phyloP scores from a whole-genome alignment of 805 yeast genomes.

The Candida railenensis region DNA sequence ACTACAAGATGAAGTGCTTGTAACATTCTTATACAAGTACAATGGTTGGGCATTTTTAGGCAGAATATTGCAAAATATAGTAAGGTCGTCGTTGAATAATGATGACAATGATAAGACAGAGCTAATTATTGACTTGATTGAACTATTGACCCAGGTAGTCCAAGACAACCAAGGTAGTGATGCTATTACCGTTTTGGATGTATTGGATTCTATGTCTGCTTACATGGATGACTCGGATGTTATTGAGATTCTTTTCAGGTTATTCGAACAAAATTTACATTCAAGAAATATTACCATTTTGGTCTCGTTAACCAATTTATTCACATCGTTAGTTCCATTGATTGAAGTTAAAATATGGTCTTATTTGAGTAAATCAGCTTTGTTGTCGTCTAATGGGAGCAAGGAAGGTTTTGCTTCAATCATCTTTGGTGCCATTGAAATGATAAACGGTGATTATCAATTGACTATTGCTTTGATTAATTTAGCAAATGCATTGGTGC shows the following conservation, averaged over 20 bases:
- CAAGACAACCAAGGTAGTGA: constrained; percentile 31
- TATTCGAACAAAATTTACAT: constrained; percentile 69
- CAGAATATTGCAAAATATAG: constrained; percentile 65
- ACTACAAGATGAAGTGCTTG: constrained; percentile 35
- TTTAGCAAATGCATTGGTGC: constrained; percentile 51
- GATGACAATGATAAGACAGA: constrained; percentile 38
- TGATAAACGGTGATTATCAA: constrained; percentile 61
- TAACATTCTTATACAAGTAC: constrained; percentile 68
- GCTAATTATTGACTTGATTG: constrained; percentile 47
- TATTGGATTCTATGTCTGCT: constrained; percentile 42
- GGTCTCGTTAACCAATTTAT: constrained; percentile 46
- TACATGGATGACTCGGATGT: constrained; percentile 59
- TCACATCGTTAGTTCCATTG: constrained; percentile 46
- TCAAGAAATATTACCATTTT: constrained; percentile 48
- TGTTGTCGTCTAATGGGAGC: constrained; percentile 58
- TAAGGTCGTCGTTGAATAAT: constrained; percentile 30
- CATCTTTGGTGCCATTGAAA: constrained; percentile 70
- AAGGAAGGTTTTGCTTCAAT: constrained; percentile 63
- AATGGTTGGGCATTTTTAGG: constrained; percentile 91
- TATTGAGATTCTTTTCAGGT: constrained; percentile 57
- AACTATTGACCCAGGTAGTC: constrained; percentile 49
- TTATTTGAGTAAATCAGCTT: constrained; percentile 62
- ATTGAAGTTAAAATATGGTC: constrained; percentile 78
- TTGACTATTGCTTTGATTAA: constrained; percentile 64
- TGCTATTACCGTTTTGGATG: constrained; percentile 17